Percentiles rank a stretch among this genome's conserved stretches.
Evolutionary conservation across 2,329 filamentous ascomycete genomes (phyloP).

Genomic region (Fusarium decemcellulare): DNA sequence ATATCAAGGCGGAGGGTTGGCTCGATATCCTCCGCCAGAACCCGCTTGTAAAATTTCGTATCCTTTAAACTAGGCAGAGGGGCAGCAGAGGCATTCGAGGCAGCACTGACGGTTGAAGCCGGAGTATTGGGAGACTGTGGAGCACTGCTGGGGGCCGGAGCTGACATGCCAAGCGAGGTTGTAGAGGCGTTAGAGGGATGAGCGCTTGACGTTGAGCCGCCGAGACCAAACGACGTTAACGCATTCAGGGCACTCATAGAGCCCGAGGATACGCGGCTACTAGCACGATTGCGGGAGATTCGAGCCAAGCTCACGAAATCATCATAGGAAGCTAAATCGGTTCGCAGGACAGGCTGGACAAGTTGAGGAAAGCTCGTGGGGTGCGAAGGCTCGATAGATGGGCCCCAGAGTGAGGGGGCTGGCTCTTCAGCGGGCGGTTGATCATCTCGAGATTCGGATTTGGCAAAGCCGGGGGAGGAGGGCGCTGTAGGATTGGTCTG

Average conservation of each 20-base stretch:
- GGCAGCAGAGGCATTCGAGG: conserved; percentile 53
- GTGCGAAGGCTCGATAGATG: conserved; percentile 63
- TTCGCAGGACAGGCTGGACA: conserved; percentile 85
- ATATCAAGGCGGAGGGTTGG: conserved; percentile 91
- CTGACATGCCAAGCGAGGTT: conserved; percentile 67
- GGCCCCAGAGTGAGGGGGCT: conserved; percentile 49
- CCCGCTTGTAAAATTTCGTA: conserved; percentile 93
- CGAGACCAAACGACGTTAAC: conserved; percentile 59
- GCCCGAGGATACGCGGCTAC: conserved; percentile 79
- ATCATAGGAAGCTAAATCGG: conserved; percentile 83
- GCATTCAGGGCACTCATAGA: conserved; percentile 69
- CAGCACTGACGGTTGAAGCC: conserved; percentile 65
- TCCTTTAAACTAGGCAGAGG: conserved; percentile 81
- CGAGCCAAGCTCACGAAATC: conserved; percentile 87
- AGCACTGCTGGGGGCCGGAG: conserved; percentile 64
- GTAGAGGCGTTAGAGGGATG: conserved; percentile 72
- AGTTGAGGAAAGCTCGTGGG: conserved; percentile 85
- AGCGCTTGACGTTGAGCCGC: conserved; percentile 62
- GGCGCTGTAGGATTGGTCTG: conserved; percentile 80
- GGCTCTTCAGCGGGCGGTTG: conserved; percentile 52
- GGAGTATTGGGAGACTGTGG: conserved; percentile 72
- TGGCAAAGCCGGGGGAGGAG: conserved; percentile 83
- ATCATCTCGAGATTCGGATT: conserved; percentile 72
- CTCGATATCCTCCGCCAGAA: conserved; percentile 91
- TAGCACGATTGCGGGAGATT: conserved; percentile 72